Conservation (phyloP, 1,284 basidiomycete species). For the Hypsizygus ulmarius region DNA sequence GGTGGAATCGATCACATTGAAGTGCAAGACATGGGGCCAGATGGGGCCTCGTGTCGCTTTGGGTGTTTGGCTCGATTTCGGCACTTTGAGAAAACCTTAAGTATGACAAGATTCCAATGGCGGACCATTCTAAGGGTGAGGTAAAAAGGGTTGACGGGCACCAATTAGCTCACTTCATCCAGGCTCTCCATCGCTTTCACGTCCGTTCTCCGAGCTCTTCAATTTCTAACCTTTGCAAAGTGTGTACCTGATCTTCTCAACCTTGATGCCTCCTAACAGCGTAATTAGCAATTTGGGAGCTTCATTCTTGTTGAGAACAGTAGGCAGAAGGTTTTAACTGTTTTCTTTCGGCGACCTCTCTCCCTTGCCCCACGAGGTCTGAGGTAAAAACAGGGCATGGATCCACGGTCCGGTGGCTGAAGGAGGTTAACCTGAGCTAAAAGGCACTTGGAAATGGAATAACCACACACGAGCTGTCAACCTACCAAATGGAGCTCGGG, state of each 20-base stretch:
- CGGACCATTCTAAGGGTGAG: background rate
- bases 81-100: background rate
- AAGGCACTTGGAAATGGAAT: background rate
- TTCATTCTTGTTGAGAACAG: background rate
- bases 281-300: background rate
- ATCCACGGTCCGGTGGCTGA: conserved; percentile 9
- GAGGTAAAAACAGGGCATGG: conserved; percentile 10
- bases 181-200: background rate
- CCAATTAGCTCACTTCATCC: background rate
- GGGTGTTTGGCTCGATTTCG: too few species aligned
- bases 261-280: background rate
- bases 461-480: conserved; percentile 4
- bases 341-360: background rate
- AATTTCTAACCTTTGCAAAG: background rate
- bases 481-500: conserved; percentile 11
- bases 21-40: too few species aligned
- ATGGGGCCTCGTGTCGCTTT: too few species aligned
- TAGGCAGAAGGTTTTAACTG: too few species aligned
- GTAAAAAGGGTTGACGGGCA: conserved; percentile 3
- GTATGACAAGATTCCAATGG: background rate
- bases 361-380: conserved; percentile 1
- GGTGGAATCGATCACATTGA: too few species aligned
- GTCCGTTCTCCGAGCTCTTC: conserved; percentile 3
- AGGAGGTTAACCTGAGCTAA: conserved; percentile 1
- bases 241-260: conserved; percentile 12